Evolutionary conservation across 2,329 filamentous ascomycete species (phyloP), one percentile per base, ranked within the genome.

Genomic region (Sporothrix globosa): DNA sequence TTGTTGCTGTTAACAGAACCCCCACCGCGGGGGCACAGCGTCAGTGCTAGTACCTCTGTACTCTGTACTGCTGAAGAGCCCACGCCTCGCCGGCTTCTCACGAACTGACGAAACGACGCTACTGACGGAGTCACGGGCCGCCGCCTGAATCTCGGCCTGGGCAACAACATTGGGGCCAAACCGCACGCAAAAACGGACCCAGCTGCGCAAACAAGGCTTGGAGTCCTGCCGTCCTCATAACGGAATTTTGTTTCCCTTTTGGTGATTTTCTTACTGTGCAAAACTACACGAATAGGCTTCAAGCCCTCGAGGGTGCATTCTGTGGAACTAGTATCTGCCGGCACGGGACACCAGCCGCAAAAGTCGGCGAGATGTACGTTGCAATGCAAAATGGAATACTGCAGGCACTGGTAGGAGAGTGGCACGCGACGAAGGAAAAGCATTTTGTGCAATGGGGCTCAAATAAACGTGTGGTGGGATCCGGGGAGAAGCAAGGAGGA

Each of bases 41-140:
- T 46, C 58, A 46, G 39, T 63, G 58, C 58, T 61, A 10, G 39
- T 13, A 61, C 41, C 41, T 44, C 9, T 10, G 41, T 17, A 14
- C 41, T 46, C 41, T 17, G 13, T 48, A 19, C 4, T 34, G 34
- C 34, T 34, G 34, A 6, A 34, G 34, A 34, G 34, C 34, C 27
- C 27, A 30, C 27, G 27, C 27, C 27, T 30, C 34, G 34, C 34
- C 34, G 34, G 5, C 41, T 44, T 17, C 39, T 44, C 41, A 9
- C 41, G n/a, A n/a, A 34, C 30, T 34, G 19, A 52, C n/a, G 14
- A 61, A 70, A 50, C 50, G 30, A 52, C 69, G 66, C 69, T 70
- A 68, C 53, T 68, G 52, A 44, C 71, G 71, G 71, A 72, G 66
- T 69, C 50, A 24, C 71, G 71, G 71, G 50, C 71, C 71, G 71